These are phyloP conservation scores for Ganoderma resinaceum DNA, from an alignment of 1,284 basidiomycete genomes.

Conservation along the genomic window DNA sequence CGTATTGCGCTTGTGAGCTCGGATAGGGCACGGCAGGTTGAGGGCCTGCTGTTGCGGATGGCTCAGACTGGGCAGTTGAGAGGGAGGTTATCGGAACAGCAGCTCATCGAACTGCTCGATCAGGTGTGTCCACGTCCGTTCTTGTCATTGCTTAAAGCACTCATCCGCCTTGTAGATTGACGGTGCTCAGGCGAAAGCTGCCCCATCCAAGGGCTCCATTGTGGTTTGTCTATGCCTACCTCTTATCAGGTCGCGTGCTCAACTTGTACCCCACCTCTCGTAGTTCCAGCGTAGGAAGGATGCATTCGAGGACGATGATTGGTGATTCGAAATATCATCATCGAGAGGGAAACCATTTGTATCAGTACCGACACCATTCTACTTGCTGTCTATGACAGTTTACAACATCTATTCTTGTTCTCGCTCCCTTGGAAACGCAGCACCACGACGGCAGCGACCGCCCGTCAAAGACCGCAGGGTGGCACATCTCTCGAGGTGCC, in stretches of 20 bases:
- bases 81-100: constrained; percentile 85
- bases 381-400: neutral
- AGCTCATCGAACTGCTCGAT: constrained; percentile 91
- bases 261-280: neutral
- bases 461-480: neutral
- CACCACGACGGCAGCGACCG: neutral
- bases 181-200: constrained; percentile 61
- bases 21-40: constrained; percentile 86
- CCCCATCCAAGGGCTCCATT: constrained; percentile 68
- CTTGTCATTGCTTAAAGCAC: neutral
- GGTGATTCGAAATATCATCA: constrained; percentile 40
- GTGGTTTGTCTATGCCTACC: constrained; percentile 56
- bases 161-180: constrained; percentile 59
- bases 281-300: constrained; percentile 78
- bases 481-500: neutral
- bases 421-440: neutral
- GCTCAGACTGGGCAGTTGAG: constrained; percentile 92
- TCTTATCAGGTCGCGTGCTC: constrained; percentile 1
- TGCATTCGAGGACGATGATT: constrained; percentile 76
- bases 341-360: neutral
- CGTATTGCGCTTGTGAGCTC: constrained; percentile 94
- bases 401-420: neutral
- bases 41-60: constrained; percentile 88
- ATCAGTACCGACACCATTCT: constrained; percentile 2
- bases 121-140: constrained; percentile 66